These are phyloP conservation scores for Xylaria polymorpha DNA, from an alignment of 2,329 filamentous ascomycete genomes.

Conservation along the genomic window DNA sequence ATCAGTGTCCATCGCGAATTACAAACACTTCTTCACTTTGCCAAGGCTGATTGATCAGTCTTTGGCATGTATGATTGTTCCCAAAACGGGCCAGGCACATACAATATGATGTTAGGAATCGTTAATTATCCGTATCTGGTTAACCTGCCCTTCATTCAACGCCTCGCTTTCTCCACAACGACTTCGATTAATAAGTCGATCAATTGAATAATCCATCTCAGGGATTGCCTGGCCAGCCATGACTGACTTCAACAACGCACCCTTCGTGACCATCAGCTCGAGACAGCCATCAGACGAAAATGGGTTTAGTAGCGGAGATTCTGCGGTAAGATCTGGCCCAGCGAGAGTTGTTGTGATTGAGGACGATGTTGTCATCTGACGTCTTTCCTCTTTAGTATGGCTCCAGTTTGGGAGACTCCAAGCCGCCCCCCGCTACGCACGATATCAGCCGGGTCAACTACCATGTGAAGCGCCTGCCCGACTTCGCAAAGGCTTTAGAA, in stretches of 20 bases:
- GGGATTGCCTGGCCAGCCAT: slow-evolving; percentile 47
- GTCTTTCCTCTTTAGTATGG: slow-evolving; percentile 57
- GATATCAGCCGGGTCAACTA: slow-evolving; percentile 69
- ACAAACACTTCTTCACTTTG: slow-evolving; percentile 15
- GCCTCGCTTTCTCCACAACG: slow-evolving; percentile 24
- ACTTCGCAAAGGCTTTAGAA: slow-evolving; percentile 66
- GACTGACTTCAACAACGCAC: slow-evolving; percentile 57
- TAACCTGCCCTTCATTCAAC: slow-evolving; percentile 26
- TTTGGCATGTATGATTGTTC: slow-evolving; percentile 16
- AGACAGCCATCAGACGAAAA: slow-evolving; percentile 59
- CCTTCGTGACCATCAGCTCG: slow-evolving; percentile 66
- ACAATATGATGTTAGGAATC: slow-evolving; percentile 16
- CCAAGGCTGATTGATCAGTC: slow-evolving; percentile 26
- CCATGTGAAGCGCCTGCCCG: slow-evolving; percentile 66
- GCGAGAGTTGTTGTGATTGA: slow-evolving; percentile 35
- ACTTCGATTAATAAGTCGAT: slow-evolving; percentile 18
- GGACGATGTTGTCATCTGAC: slow-evolving; percentile 46
- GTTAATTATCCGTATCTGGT: slow-evolving; percentile 33
- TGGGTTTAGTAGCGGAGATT: slow-evolving; percentile 61
- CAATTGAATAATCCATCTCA: background rate
- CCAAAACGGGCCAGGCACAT: slow-evolving; percentile 24
- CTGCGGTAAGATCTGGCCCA: slow-evolving; percentile 57
- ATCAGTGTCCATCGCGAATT: slow-evolving; percentile 1
- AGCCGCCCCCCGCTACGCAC: slow-evolving; percentile 60
- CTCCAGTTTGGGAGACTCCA: slow-evolving; percentile 55